A percentile compares a stretch with the other conserved stretches of the same genome.
These are phyloP conservation scores for Claviceps spartinae DNA, from an alignment of 2,329 filamentous ascomycete species.

Conservation along the genomic window DNA sequence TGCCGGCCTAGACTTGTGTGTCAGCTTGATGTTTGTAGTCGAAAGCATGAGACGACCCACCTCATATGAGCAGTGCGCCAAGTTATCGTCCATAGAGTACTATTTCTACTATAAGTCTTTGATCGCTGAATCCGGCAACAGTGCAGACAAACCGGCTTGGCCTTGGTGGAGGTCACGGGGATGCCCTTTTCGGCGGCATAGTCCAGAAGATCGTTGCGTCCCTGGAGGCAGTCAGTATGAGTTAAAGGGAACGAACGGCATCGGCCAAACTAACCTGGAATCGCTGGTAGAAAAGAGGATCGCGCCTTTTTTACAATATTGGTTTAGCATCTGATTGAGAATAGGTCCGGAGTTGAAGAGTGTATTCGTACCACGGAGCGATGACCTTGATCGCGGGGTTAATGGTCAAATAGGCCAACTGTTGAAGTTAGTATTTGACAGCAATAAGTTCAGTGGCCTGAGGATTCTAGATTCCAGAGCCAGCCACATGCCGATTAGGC, in stretches of 20 bases:
- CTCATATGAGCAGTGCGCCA: constrained; percentile 3
- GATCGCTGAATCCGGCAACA: not conserved
- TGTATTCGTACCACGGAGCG: constrained; percentile 1
- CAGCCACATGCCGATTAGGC: not conserved
- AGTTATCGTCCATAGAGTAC: constrained; percentile 4
- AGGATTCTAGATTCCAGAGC: not conserved
- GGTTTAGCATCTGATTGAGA: not conserved
- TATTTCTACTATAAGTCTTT: not conserved
- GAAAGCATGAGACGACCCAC: not conserved
- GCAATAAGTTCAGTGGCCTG: not conserved
- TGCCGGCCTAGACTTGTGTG: not conserved
- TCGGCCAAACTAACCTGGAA: not conserved
- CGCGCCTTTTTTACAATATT: not conserved
- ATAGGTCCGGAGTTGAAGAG: not conserved
- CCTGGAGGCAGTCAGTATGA: not conserved
- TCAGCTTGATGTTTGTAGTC: not conserved
- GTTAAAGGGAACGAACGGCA: not conserved
- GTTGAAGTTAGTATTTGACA: not conserved
- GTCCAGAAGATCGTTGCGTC: constrained; percentile 2
- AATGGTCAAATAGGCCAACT: constrained; percentile 1
- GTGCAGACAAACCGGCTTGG: constrained; percentile 1
- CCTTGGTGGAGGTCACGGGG: constrained; percentile 4
- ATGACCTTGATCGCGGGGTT: constrained; percentile 2
- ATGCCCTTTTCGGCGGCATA: constrained; percentile 1
- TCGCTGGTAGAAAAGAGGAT: constrained; percentile 1